Conservation (phyloP, 148 eudicot genomes). For the Vaccinium macrocarpon region DNA sequence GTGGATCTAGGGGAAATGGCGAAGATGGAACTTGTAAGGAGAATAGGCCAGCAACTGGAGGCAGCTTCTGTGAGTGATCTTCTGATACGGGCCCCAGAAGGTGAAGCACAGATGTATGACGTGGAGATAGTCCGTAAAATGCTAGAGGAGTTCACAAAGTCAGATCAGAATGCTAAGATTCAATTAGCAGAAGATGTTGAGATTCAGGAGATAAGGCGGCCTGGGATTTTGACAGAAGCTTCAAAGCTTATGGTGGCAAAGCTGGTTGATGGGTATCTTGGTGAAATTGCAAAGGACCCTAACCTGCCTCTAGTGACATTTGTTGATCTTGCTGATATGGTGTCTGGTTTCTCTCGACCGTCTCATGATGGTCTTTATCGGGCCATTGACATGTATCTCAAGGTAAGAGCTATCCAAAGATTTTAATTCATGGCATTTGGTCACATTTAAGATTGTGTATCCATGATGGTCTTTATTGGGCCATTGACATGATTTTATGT, state of each 20-base stretch:
- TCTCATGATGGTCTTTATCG: constrained; percentile 87
- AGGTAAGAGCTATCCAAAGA: constrained; percentile 43
- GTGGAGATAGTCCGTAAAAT: constrained; percentile 55
- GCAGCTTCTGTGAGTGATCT: constrained; percentile 78
- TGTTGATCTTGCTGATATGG: constrained; percentile 71
- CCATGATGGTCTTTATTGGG: no score
- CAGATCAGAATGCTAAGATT: constrained; percentile 45
- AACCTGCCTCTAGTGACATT: constrained; percentile 58
- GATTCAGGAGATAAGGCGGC: constrained; percentile 32
- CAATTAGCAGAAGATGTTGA: constrained; percentile 31
- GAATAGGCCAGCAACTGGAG: constrained; percentile 85
- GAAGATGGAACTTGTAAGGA: constrained; percentile 47
- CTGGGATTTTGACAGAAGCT: constrained; percentile 81
- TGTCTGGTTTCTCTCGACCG: constrained; percentile 64
- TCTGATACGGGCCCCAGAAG: constrained; percentile 50
- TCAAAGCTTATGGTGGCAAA: constrained; percentile 94
- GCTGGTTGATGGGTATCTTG: constrained; percentile 75
- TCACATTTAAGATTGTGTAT: neutral
- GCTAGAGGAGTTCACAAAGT: constrained; percentile 56
- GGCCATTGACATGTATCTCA: constrained; percentile 85
- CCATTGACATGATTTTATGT: neutral
- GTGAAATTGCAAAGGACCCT: constrained; percentile 77
- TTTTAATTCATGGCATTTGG: neutral
- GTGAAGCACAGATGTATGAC: constrained; percentile 50
- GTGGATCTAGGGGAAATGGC: constrained; percentile 48